Conservation (phyloP, 2,329 filamentous ascomycete genomes). For the Xylariomycetidae sp. region DNA sequence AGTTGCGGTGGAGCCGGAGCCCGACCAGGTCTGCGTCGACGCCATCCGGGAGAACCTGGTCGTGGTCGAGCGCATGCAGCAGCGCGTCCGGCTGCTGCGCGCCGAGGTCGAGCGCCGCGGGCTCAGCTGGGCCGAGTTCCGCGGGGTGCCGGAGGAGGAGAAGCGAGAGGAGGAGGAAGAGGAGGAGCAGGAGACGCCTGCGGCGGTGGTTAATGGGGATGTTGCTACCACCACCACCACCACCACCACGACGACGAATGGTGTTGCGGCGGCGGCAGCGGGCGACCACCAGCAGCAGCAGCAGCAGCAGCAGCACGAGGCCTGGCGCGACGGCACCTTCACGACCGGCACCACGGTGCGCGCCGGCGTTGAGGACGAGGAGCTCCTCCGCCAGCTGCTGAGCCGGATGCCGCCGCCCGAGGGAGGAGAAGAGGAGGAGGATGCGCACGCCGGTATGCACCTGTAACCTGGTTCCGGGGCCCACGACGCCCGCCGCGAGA, state of each 20-base stretch:
- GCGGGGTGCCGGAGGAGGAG: constrained; percentile 39
- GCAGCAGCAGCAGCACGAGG: constrained; percentile 44
- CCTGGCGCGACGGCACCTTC: constrained; percentile 60
- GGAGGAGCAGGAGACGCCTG: constrained; percentile 9
- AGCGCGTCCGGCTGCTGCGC: constrained; percentile 58
- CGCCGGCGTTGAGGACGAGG: constrained; percentile 51
- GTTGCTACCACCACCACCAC: constrained; percentile 3
- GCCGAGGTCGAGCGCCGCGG: constrained; percentile 58
- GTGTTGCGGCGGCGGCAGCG: constrained; percentile 20
- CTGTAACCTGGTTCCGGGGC: too few relatives aligned
- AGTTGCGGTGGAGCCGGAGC: too few relatives aligned
- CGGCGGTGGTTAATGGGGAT: neutral
- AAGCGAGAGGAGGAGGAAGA: constrained; percentile 29
- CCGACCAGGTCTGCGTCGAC: constrained; percentile 66
- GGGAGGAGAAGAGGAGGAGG: constrained; percentile 40
- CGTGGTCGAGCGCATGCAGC: constrained; percentile 62
- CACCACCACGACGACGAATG: constrained; percentile 11
- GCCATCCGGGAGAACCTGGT: constrained; percentile 66
- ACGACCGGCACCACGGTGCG: constrained; percentile 55
- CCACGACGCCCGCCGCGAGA: too few relatives aligned
- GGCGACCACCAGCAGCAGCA: constrained; percentile 23
- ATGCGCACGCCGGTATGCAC: constrained; percentile 54
- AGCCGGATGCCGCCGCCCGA: constrained; percentile 44
- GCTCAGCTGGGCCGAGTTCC: constrained; percentile 51
- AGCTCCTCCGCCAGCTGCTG: constrained; percentile 50